These are phyloP conservation scores for Phytophthora citricola DNA, from an alignment of 352 stramenopile species.

Conservation along the genomic window DNA sequence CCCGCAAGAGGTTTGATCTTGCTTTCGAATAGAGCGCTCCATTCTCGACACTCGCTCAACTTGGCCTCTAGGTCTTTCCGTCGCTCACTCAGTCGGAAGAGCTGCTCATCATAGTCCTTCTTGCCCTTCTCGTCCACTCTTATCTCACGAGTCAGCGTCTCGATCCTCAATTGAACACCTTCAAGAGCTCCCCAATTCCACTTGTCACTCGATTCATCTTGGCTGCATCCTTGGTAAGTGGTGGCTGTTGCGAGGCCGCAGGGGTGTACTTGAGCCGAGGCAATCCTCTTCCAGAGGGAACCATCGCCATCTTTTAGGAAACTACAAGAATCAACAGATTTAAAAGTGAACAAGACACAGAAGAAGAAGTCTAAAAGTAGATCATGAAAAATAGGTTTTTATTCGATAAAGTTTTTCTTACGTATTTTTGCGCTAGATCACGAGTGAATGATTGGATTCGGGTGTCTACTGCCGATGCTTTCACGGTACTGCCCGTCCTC, in stretches of 20 bases:
- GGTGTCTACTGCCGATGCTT: neutral
- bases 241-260: conserved; percentile 46
- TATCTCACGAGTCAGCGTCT: conserved; percentile 72
- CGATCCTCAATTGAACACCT: conserved; percentile 62
- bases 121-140: conserved; percentile 81
- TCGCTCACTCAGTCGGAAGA: conserved; percentile 63
- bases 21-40: conserved; percentile 72
- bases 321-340: neutral
- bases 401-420: neutral
- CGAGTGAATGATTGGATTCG: conserved; percentile 26
- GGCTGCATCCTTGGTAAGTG: conserved; percentile 59
- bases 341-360: conserved; percentile 9
- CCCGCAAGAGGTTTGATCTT: conserved; percentile 77
- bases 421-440: neutral
- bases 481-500: conserved; percentile 32
- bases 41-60: conserved; percentile 58
- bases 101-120: conserved; percentile 79
- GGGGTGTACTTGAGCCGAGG: conserved; percentile 63
- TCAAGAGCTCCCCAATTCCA: conserved; percentile 75
- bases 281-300: conserved; percentile 35
- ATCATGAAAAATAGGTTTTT: too few species aligned
- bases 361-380: conserved; percentile 13
- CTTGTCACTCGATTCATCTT: conserved; percentile 81
- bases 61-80: conserved; percentile 64
- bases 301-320: conserved; percentile 13